Evolutionary conservation across 2,329 filamentous ascomycete species (phyloP), one percentile per base, ranked within the genome.

Genomic region (Alternaria sp.): DNA sequence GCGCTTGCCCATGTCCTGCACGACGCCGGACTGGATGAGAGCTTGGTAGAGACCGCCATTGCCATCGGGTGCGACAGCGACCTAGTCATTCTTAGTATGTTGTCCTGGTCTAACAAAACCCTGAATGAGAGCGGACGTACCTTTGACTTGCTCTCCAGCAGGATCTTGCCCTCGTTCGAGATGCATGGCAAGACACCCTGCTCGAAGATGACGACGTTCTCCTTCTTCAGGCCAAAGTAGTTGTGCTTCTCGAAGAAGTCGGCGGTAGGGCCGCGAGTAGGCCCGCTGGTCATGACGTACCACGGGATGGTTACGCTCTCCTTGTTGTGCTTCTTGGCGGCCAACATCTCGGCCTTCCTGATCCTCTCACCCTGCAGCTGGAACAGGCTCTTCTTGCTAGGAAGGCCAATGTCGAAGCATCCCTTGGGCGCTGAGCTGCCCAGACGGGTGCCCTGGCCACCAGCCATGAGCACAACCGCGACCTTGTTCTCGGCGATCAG

Each of bases 261-360:
- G 85, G 97, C 92, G n/a, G 96, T 99, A 44, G 94, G 93, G 65
- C 89, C 89, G 70, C 94, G 89, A 8, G 96, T 99, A 49, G 96
- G 96, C 5, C 96, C 96, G 75, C 93, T 97, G 74, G 96, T 99
- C 96, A 99, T 99, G 81, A 99, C 93, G 83, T 99, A 99, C 96
- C 96, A 99, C 12, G 96, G 96, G 45, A 98, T 90, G 30, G 91
- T 84, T 52, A 84, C 84, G 64, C 83, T 84, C 51, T 75, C 78
- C 69, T 86, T 86, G 61, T 87, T 87, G 57, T 88, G 85, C 78
- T 90, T 89, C 80, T 91, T 89, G 72, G 89, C 86, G 46, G 95
- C 94, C 68, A 98, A 85, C 74, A 89, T 83, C 83, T 98, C 92
- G 9, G 97, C 83, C 84, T 93, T 96, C 75, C 86, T 86, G 77